Conservation (phyloP, 2,329 filamentous ascomycete genomes). For the Berkeleyomyces rouxiae region DNA sequence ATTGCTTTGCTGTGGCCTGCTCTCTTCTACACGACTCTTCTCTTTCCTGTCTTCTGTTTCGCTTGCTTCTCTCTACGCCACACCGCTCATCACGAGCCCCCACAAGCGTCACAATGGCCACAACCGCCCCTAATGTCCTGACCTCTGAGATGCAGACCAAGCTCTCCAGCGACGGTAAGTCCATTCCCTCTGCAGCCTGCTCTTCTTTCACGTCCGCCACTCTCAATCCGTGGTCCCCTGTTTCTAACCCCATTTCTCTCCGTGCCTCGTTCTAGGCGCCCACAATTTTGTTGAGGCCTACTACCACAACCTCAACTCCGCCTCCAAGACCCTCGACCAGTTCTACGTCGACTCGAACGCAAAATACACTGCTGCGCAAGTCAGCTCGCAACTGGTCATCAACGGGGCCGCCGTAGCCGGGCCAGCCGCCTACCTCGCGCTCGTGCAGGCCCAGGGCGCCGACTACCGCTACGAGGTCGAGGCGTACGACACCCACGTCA, state of each 20-base stretch:
- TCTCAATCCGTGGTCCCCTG: not conserved
- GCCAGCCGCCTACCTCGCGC: constrained; percentile 47
- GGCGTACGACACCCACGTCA: constrained; percentile 58
- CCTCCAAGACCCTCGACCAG: constrained; percentile 37
- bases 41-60: not conserved
- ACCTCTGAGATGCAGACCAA: constrained; percentile 14
- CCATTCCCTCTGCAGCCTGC: not conserved
- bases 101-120: constrained; percentile 3
- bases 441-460: constrained; percentile 47
- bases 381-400: constrained; percentile 56
- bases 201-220: not conserved
- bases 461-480: constrained; percentile 54
- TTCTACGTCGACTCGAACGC: constrained; percentile 44
- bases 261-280: constrained; percentile 8
- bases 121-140: constrained; percentile 9
- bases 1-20: not conserved
- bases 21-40: not conserved
- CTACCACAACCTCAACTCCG: constrained; percentile 55
- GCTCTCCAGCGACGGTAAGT: constrained; percentile 13
- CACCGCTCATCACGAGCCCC: not conserved
- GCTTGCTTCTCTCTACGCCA: not conserved
- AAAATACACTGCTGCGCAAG: constrained; percentile 16
- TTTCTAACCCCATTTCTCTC: not conserved
- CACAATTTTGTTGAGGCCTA: constrained; percentile 26
- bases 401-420: constrained; percentile 55